Base-by-base conservation (phyloP, 2,329 filamentous ascomycete species). In the Aspergillus aculeatinus region DNA sequence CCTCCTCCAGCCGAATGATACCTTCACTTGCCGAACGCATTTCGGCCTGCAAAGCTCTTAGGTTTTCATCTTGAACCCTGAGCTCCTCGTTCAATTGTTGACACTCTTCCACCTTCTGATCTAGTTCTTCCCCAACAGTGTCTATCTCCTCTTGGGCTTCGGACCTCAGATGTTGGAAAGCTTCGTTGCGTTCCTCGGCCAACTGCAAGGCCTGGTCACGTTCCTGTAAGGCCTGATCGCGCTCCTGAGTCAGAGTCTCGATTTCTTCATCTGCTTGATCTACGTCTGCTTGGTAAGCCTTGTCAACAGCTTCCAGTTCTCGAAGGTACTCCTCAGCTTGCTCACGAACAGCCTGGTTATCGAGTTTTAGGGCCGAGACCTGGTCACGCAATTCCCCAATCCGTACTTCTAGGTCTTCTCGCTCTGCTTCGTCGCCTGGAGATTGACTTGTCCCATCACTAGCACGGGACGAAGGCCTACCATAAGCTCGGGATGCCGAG, bases 21-120 rank as follows among this genome's bases (percentile, higher is more conserved):
- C 89, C 89, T 67, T 96, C 92, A 69, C 90, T 96, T 76, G 97
- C 89, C 67, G 89, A 89, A 64, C 93, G 90, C 88, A 99, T 95
- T 80, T 98, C 95, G 60, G 89, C 87, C 72, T 98, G 94, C 56
- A 99, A 79, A n/a, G 91, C 90, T 65, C 89, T 87, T 75, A 97
- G 94, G 72, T 95, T 96, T 70, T 98, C 93, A 12, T 87, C 87
- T 55, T 89, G 86, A 64, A 91, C 89, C 62, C 86, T 85, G 14
- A 96, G 79, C 47, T 95, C 91, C 14, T 85, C 82, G 59, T 89
- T 85, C 27, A 95, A 77, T 14, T 86, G 85, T 65, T 89, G 83
- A 48, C 88, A 86, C 66, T 94, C 90, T 5, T 87, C 84, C 49
- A 85, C 85, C 61, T 89, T 89, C 70, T 89, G 84, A 57, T 93